phyloP scores from a whole-genome alignment of 257 asterid genomes.

The Nicotiana attenuata region DNA sequence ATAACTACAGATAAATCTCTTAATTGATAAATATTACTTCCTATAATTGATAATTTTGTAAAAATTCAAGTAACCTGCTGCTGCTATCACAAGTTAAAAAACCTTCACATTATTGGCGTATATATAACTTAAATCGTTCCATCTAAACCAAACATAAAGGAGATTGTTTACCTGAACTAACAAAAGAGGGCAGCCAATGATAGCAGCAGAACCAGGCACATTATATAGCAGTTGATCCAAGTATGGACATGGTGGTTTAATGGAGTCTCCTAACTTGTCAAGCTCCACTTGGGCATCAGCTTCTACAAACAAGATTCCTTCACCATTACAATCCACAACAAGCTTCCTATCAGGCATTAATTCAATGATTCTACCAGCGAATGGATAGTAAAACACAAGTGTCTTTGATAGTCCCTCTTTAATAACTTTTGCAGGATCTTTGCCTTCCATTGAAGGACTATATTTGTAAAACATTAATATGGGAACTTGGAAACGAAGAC shows the following conservation, averaged over 20 bases:
- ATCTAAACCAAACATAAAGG: neutral
- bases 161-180: neutral
- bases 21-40: too few relatives aligned
- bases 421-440: too few relatives aligned
- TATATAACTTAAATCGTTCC: too few relatives aligned
- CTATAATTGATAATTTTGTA: too few relatives aligned
- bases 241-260: neutral
- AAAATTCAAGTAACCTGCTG: too few relatives aligned
- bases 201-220: neutral
- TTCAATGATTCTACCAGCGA: neutral
- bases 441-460: too few relatives aligned
- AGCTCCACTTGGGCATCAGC: neutral
- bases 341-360: neutral
- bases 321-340: neutral
- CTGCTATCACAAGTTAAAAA: too few relatives aligned
- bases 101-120: too few relatives aligned
- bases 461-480: too few relatives aligned
- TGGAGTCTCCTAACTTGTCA: neutral
- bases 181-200: neutral
- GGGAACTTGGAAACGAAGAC: neutral
- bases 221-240: neutral
- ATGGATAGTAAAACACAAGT: neutral
- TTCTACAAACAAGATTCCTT: neutral
- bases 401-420: too few relatives aligned
- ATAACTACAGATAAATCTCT: too few relatives aligned